These are phyloP conservation scores for Alternaria hordeiaustralica DNA, from an alignment of 2,329 filamentous ascomycete genomes.

Conservation along the genomic window DNA sequence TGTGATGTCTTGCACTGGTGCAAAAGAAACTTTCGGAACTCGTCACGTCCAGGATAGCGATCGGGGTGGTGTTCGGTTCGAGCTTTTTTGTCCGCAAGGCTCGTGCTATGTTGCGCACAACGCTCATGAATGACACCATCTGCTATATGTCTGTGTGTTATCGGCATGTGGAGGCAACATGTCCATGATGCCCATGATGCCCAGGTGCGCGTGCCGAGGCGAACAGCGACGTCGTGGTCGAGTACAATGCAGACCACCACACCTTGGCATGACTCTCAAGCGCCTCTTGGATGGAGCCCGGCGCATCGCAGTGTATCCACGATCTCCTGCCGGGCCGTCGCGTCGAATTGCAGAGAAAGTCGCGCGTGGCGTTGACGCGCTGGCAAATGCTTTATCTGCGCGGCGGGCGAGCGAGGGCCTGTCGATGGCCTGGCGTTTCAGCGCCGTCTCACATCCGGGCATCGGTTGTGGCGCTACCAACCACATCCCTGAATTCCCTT, in stretches of 20 bases:
- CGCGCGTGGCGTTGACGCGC: constrained; percentile 38
- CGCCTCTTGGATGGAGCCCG: constrained; percentile 4
- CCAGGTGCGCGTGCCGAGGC: not conserved
- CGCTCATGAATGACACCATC: not conserved
- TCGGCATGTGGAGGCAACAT: not conserved
- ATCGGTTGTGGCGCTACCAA: constrained; percentile 38
- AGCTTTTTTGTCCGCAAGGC: constrained; percentile 4
- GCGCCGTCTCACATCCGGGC: constrained; percentile 29
- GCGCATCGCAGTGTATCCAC: constrained; percentile 24
- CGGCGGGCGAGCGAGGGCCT: constrained; percentile 31
- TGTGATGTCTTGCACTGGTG: not conserved
- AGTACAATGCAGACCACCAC: constrained; percentile 3
- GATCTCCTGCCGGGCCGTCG: constrained; percentile 36
- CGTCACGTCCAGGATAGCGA: not conserved
- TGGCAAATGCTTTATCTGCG: constrained; percentile 20
- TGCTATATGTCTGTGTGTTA: not conserved
- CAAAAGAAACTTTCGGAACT: not conserved
- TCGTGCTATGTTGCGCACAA: constrained; percentile 5
- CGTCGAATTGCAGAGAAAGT: constrained; percentile 26
- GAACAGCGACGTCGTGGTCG: constrained; percentile 6
- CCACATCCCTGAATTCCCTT: constrained; percentile 21
- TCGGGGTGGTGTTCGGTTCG: not conserved
- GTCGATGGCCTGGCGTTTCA: constrained; percentile 18
- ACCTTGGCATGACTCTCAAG: constrained; percentile 9
- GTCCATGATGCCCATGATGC: not conserved